Conservation (phyloP, 106 monocot genomes). For the Ottelia alismoides region DNA sequence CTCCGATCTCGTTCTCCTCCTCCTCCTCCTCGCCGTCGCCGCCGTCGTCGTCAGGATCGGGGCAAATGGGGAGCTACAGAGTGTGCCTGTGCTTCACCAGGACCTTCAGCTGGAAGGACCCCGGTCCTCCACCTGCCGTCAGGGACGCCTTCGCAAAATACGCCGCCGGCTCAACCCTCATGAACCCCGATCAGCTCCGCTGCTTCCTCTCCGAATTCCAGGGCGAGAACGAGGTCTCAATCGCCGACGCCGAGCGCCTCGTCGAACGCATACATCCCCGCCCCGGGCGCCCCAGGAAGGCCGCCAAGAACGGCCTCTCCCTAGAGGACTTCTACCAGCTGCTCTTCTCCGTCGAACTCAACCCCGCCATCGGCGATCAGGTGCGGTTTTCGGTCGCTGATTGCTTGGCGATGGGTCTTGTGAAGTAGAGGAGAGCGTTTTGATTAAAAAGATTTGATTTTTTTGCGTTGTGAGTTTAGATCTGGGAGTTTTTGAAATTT, state of each 20-base stretch:
- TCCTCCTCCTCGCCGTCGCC: too few relatives aligned
- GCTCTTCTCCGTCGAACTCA: conserved; percentile 9
- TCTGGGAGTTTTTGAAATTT: too few relatives aligned
- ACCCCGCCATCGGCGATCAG: conserved; percentile 5
- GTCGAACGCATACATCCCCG: conserved; percentile 2
- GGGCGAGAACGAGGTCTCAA: neutral
- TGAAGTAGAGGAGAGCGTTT: too few relatives aligned
- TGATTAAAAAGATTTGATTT: too few relatives aligned
- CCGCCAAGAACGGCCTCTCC: neutral
- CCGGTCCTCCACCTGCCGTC: conserved; percentile 48
- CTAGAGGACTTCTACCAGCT: conserved; percentile 9
- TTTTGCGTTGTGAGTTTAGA: too few relatives aligned
- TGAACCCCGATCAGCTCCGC: conserved; percentile 4
- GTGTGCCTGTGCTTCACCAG: conserved; percentile 61
- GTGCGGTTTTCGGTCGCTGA: too few relatives aligned
- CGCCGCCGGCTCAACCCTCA: conserved; percentile 24
- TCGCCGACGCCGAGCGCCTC: neutral
- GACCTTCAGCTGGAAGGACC: conserved; percentile 48
- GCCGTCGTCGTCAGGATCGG: too few relatives aligned
- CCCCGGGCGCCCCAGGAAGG: neutral
- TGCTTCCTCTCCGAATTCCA: conserved; percentile 3
- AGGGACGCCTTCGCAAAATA: conserved; percentile 25
- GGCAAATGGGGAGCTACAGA: conserved; percentile 67
- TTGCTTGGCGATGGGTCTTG: too few relatives aligned
- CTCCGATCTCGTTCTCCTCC: too few relatives aligned